Conservation (phyloP, 148 eudicot genomes). For the Diospyros kaki region DNA sequence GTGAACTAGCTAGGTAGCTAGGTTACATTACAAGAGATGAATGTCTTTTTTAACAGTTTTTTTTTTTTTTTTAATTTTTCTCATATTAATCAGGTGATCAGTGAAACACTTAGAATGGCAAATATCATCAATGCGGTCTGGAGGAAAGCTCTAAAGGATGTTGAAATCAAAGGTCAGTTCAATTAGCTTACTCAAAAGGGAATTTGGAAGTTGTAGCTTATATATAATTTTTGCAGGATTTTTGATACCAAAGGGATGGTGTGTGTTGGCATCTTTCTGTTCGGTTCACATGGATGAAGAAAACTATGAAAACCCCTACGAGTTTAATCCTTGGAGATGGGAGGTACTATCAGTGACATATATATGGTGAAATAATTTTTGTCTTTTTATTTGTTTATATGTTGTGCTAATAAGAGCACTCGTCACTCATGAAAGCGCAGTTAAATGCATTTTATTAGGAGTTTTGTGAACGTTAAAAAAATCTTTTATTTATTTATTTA, state of each 20-base stretch:
- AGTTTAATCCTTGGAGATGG: constrained; percentile 95
- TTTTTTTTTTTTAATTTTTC: not conserved
- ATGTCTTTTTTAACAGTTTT: not conserved
- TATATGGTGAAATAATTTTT: too few relatives aligned
- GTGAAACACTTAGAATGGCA: constrained; percentile 92
- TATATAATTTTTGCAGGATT: constrained; percentile 39
- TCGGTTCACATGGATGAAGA: constrained; percentile 89
- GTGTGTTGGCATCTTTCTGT: constrained; percentile 80
- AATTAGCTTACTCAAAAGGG: not conserved
- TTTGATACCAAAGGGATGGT: constrained; percentile 88
- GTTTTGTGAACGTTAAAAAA: too few relatives aligned
- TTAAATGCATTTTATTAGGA: too few relatives aligned
- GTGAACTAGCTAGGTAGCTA: not conserved
- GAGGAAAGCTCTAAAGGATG: constrained; percentile 82
- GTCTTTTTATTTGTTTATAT: too few relatives aligned
- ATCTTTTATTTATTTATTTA: too few relatives aligned
- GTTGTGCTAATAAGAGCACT: too few relatives aligned
- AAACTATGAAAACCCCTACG: constrained; percentile 71
- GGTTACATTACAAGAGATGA: not conserved
- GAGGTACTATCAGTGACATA: constrained; percentile 35
- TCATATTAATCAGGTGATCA: constrained; percentile 53
- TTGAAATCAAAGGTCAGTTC: constrained; percentile 70
- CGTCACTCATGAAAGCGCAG: too few relatives aligned
- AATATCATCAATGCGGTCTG: constrained; percentile 88
- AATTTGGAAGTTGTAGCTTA: not conserved